These are phyloP conservation scores for Hemisphaericaspora lyxosophila DNA, from an alignment of 1,139 yeast genomes.

Conservation along the genomic window DNA sequence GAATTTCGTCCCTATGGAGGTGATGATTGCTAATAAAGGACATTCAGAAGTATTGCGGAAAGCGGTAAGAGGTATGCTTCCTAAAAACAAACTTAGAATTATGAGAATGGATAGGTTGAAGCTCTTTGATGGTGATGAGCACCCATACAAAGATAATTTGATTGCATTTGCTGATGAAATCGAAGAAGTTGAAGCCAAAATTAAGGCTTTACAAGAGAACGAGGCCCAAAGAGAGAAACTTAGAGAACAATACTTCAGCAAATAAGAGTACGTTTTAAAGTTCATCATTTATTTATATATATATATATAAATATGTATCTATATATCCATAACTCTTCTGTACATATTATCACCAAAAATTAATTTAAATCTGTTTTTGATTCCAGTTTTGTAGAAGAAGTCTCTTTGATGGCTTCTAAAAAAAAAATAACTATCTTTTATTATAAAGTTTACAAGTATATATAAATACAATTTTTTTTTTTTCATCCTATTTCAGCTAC, in stretches of 20 bases:
- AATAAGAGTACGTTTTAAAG: constrained; percentile 15
- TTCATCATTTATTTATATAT: too few relatives aligned
- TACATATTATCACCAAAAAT: too few relatives aligned
- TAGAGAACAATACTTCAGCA: constrained; percentile 35
- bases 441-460: not conserved
- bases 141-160: constrained; percentile 81
- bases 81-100: constrained; percentile 82
- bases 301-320: too few relatives aligned
- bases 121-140: constrained; percentile 82
- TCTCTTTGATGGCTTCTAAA: not conserved
- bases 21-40: constrained; percentile 75
- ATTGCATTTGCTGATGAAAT: constrained; percentile 85
- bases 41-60: constrained; percentile 75
- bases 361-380: too few relatives aligned
- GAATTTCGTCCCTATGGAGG: constrained; percentile 79
- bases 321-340: too few relatives aligned
- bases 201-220: constrained; percentile 37
- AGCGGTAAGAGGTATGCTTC: constrained; percentile 96
- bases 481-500: not conserved
- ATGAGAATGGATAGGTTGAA: constrained; percentile 80
- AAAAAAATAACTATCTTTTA: not conserved
- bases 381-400: too few relatives aligned
- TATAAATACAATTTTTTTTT: constrained; percentile 4
- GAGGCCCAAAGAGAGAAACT: constrained; percentile 35
- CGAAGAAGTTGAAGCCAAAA: constrained; percentile 46